Evolutionary conservation across 2,329 filamentous ascomycete species (phyloP), one percentile per base, ranked within the genome.

Genomic region (Pseudocercospora musae): DNA sequence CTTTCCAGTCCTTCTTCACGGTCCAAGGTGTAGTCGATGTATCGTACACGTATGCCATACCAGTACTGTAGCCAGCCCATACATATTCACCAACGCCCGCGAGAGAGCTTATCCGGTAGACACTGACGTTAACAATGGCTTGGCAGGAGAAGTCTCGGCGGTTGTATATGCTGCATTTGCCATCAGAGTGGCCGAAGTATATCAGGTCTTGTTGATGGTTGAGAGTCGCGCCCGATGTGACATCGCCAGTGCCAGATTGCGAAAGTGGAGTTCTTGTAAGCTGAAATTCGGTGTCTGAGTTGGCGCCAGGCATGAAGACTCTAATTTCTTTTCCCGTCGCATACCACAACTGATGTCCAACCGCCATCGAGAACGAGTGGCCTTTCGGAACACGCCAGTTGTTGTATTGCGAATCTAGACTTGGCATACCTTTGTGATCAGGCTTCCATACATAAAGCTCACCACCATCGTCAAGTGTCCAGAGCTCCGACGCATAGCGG

Each of bases 1-100:
- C 94, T 67, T 89, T 87, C 94, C 95, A 99, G 72, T 98, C 94
- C 75, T 99, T 99, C 78, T 91, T 88, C 25, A 96, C 87, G 20
- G 84, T 84, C 95, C 95, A 99, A 0, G 94, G 94, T n/a, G 85
- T 87, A 29, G 86, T 84, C 9, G 81, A 85, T 10, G 91, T 89
- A 75, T 99, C 93, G 76, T 97, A 99, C 7, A 98, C 90, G 71
- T 92, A 95, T 31, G 96, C 87, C 83, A 89, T 96, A 15, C 95
- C 95, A 0, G 91, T 97, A 75, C 94, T 97, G 79, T 93, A 98
- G 2, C 89, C 94, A 27, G 92, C 92, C 95, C 95, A 99, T 0
- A 99, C 81, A 71, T 91, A 85, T 63, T 88, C 85, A 4, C 92
- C 93, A 2, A 92, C 89, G 8, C 92, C 91, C 1, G 88, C 86